Conservation (phyloP, 139 green algal species). For the Mychonastes homosphaera region DNA sequence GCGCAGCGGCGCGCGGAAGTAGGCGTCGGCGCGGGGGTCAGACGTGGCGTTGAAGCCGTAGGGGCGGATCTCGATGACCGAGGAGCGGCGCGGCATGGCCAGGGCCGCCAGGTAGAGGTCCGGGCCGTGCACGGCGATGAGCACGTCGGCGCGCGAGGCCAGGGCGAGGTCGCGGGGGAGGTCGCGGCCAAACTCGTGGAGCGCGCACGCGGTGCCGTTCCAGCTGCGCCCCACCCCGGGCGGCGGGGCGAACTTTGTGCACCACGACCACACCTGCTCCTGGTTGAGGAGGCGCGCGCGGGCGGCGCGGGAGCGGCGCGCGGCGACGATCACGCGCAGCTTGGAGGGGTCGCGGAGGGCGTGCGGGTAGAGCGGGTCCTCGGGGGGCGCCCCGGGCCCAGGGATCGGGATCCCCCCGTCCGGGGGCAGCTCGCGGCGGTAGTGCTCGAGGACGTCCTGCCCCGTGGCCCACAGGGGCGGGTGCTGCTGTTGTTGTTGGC, state of each 20-base stretch:
- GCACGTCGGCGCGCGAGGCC: slow-evolving; percentile 11
- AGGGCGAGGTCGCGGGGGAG: not conserved
- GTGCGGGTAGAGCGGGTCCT: slow-evolving; percentile 13
- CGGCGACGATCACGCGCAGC: slow-evolving; percentile 14
- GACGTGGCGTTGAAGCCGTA: not conserved
- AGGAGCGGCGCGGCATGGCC: slow-evolving; percentile 12
- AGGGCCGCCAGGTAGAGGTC: slow-evolving; percentile 10
- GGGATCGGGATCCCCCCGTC: too few relatives aligned
- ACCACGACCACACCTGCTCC: slow-evolving; percentile 24
- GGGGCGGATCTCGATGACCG: slow-evolving; percentile 16
- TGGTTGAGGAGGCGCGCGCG: slow-evolving; percentile 7
- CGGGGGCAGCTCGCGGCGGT: slow-evolving; percentile 9
- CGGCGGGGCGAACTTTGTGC: slow-evolving; percentile 15
- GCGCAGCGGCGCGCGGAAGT: not conserved
- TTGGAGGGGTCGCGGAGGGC: slow-evolving; percentile 12
- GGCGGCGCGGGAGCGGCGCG: not conserved
- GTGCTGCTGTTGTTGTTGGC: too few relatives aligned
- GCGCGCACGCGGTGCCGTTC: slow-evolving; percentile 12
- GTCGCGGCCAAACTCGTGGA: slow-evolving; percentile 13
- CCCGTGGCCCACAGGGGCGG: slow-evolving; percentile 18
- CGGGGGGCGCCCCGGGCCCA: too few relatives aligned
- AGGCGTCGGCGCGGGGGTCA: not conserved
- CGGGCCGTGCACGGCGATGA: slow-evolving; percentile 12
- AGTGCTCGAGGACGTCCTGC: slow-evolving; percentile 10
- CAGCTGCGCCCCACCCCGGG: slow-evolving; percentile 4